Conservation (phyloP, 257 asterid species). For the Cynanchum wilfordii region DNA sequence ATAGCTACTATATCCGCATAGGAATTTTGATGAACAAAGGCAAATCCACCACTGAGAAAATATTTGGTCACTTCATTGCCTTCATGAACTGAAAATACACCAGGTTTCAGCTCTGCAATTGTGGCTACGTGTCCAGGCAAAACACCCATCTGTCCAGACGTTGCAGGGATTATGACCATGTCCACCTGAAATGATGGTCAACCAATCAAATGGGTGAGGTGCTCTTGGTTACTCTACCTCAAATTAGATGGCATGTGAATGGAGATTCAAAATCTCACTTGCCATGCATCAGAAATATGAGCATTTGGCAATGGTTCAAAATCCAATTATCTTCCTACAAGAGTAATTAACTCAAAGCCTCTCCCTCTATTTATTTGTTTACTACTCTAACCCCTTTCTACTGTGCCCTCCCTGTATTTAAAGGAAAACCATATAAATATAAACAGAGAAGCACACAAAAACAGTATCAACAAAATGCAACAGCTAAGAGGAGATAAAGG, state of each 20-base stretch:
- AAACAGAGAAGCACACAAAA: neutral
- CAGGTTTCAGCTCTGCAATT: conserved; percentile 81
- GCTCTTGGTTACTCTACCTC: neutral
- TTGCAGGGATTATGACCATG: conserved; percentile 82
- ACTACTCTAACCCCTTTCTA: neutral
- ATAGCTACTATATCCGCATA: conserved; percentile 64
- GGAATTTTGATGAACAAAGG: conserved; percentile 72
- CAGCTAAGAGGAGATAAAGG: neutral
- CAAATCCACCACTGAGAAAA: conserved; percentile 73
- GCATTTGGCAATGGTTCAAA: neutral
- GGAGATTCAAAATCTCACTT: neutral
- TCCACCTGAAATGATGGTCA: conserved; percentile 49
- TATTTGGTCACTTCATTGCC: conserved; percentile 64
- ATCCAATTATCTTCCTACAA: neutral
- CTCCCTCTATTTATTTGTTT: neutral
- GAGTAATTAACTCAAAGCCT: neutral
- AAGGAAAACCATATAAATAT: neutral
- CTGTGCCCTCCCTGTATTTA: neutral
- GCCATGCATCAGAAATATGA: neutral
- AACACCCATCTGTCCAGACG: conserved; percentile 91
- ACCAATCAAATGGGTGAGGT: neutral
- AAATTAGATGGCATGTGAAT: neutral
- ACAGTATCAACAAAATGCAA: neutral
- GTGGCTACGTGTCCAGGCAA: conserved; percentile 88
- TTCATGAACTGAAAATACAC: conserved; percentile 68